Evolutionary conservation across 306 rosid genomes (phyloP).

Genomic region (Cucurbita moschata): DNA sequence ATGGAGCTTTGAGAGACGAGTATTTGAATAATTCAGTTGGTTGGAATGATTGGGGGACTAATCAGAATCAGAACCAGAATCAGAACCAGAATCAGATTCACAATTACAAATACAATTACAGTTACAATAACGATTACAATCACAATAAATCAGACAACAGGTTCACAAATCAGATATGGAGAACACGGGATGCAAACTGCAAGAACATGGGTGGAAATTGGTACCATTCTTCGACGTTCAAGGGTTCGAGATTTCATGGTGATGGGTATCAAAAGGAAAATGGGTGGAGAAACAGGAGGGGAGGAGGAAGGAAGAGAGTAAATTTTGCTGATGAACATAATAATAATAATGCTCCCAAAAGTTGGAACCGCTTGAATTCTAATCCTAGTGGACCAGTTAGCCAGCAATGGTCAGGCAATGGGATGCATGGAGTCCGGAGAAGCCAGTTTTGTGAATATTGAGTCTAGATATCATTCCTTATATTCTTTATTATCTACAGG

Average conservation of each 20-base stretch:
- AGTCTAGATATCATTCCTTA: background rate
- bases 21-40: constrained; percentile 14
- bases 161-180: constrained; percentile 12
- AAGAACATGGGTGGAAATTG: background rate
- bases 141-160: constrained; percentile 13
- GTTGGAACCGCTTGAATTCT: constrained; percentile 3
- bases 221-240: constrained; percentile 27
- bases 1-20: constrained; percentile 7
- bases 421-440: constrained; percentile 18
- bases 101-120: background rate
- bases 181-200: constrained; percentile 6
- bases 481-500: background rate
- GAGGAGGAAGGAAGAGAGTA: constrained; percentile 33
- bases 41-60: constrained; percentile 23
- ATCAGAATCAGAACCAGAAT: background rate
- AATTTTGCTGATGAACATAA: constrained; percentile 12
- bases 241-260: constrained; percentile 20
- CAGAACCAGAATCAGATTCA: background rate
- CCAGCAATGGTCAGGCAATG: constrained; percentile 7
- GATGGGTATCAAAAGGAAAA: constrained; percentile 21
- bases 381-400: constrained; percentile 6
- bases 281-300: constrained; percentile 27
- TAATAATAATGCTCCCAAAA: constrained; percentile 5
- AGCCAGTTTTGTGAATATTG: constrained; percentile 14
- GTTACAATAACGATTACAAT: background rate